Base-by-base conservation (phyloP, 495 filamentous ascomycete genomes). In the Glarea lozoyensis region DNA sequence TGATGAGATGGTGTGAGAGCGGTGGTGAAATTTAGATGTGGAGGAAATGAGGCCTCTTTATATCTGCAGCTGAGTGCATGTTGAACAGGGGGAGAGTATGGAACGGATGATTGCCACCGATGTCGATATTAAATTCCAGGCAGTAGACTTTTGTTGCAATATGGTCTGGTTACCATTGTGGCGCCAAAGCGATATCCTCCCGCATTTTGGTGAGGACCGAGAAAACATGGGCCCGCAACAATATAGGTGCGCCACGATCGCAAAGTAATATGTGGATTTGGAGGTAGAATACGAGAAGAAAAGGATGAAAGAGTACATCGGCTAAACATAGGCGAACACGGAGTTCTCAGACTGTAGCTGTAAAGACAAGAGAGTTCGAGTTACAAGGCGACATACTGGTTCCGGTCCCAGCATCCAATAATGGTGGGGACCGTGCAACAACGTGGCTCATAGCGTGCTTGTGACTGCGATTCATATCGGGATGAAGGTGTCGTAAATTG, bases 301-400 rank as follows among this genome's bases (percentile, higher is more conserved):
- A 40, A 20, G 20, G 19, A 18, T 9, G 19, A n/a, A n/a, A 10
- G 37, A 20, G 29, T 41, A 21, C 47, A 50, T 43, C 47, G 47
- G 47, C 40, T 50, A 50, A 50, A 50, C 16, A 50, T 50, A 41
- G 36, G 36, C 47, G 42, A 50, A 23, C 10, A 29, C 5, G 5
- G 10, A 37, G 15, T 3, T 37, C 18, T 6, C n/a, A 7, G 35
- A 20, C 5, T 9, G 39, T 12, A 13, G 16, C 29, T 38, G 40
- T 33, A 37, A 37, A 37, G 10, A 16, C 23, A 46, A 46, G 13
- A 11, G 18, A 11, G 34, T 17, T 10, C 19, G 9, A 1, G 25
- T 40, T 40, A 35, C 36, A 10, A 37, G 25, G 25, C 11, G n/a
- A 19, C n/a, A 34, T 11, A 16, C n/a, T 19, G 10, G 4, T 19